phyloP scores from a whole-genome alignment of 257 asterid species.

The Craterostigma plantagineum region DNA sequence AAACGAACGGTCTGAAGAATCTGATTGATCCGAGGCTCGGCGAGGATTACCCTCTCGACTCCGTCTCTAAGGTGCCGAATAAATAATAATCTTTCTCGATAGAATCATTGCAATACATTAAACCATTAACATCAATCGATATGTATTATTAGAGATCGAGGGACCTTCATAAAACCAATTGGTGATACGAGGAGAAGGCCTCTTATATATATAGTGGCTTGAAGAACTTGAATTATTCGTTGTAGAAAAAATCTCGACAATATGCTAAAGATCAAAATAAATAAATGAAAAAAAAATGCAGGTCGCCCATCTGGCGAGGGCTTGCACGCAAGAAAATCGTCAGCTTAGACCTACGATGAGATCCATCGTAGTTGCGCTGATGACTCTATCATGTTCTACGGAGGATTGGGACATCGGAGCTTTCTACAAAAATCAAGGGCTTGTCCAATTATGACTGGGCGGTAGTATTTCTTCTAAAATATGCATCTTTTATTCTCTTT shows the following conservation, averaged over 20 bases:
- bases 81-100: too few species aligned
- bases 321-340: constrained; percentile 69
- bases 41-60: constrained; percentile 41
- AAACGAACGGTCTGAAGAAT: constrained; percentile 24
- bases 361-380: constrained; percentile 68
- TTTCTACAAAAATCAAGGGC: constrained; percentile 56
- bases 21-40: constrained; percentile 66
- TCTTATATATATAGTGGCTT: too few species aligned
- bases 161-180: not conserved
- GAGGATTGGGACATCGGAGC: constrained; percentile 82
- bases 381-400: constrained; percentile 69
- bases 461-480: constrained; percentile 10
- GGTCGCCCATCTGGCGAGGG: constrained; percentile 74
- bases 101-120: too few species aligned
- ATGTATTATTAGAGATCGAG: too few species aligned
- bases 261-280: too few species aligned
- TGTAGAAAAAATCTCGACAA: too few species aligned
- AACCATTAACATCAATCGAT: too few species aligned
- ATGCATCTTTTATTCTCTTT: not conserved
- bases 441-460: constrained; percentile 55
- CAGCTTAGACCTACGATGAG: constrained; percentile 83
- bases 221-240: too few species aligned
- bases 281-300: constrained; percentile 9
- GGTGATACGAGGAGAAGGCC: too few species aligned
- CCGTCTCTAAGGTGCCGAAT: constrained; percentile 43